These are phyloP conservation scores for Plasmodium knowlesi DNA, from an alignment of 169 alveolate species.

Conservation along the genomic window DNA sequence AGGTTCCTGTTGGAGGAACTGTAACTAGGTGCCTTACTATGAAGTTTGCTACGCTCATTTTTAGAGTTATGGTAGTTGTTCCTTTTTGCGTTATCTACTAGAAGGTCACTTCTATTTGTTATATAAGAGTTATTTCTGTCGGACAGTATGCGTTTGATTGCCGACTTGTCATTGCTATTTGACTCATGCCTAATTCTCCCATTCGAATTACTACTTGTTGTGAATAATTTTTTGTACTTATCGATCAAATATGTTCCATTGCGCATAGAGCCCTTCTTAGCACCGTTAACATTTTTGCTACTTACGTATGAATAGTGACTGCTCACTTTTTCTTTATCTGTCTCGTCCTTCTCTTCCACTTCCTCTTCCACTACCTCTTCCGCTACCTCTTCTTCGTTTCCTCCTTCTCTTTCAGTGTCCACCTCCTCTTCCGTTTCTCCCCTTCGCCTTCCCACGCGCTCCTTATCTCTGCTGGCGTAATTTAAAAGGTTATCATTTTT, in stretches of 20 bases:
- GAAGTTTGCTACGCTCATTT: conserved; percentile 12
- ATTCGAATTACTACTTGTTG: not conserved
- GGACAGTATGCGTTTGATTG: not conserved
- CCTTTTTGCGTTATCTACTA: conserved; percentile 5
- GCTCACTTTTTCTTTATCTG: not conserved
- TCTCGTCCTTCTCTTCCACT: conserved; percentile 10
- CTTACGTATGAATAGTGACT: conserved; percentile 23
- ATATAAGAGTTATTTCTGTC: conserved; percentile 28
- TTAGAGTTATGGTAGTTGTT: conserved; percentile 5
- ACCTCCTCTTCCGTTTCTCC: not conserved
- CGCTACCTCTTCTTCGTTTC: not conserved
- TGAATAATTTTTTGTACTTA: conserved; percentile 5
- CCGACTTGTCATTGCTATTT: not conserved
- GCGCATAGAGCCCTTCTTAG: conserved; percentile 16
- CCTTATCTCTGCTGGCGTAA: conserved; percentile 43
- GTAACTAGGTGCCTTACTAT: not conserved
- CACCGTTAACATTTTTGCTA: conserved; percentile 3
- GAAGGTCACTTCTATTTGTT: conserved; percentile 1
- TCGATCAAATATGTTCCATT: conserved; percentile 20
- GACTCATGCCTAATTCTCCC: conserved; percentile 25
- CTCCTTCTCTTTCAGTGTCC: not conserved
- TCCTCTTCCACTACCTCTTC: too few species aligned
- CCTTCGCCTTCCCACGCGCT: not conserved
- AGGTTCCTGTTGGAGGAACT: not conserved
- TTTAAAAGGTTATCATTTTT: conserved; percentile 35